Base-by-base conservation (phyloP, 2,329 filamentous ascomycete species). In the Fusarium succisae region DNA sequence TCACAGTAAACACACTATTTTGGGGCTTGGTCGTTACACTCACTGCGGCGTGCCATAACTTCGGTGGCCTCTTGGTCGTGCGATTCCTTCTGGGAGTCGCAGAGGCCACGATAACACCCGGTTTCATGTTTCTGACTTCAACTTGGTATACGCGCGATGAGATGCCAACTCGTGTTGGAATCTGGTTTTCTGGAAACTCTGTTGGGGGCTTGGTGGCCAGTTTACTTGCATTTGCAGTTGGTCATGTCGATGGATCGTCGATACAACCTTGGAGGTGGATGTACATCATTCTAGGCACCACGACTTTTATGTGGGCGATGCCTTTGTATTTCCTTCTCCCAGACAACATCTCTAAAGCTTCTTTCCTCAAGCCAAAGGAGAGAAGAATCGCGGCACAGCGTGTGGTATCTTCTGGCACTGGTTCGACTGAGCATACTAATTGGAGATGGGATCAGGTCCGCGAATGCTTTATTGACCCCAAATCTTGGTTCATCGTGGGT, bases 61-160 rank as follows among this genome's bases (percentile, higher is more conserved):
- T 86, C 61, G 84, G 80, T 8, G 86, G 86, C 1, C 81, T 91
- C 2, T 77, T 89, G n/a, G 80, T 83, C 0, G 81, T 86, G 15
- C 85, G 89, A 1, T 87, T 90, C 74, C 79, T 90, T 6, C 82
- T 90, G 0, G 89, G 89, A 10, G 83, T 87, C 18, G 86, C 86
- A 1, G 89, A 91, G 76, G 87, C 88, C 3, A 86, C 85, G 9
- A 85, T 89, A 55, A 86, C 85, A 0, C 89, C 89, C 0, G 85
- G 84, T 1, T 87, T 90, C 73, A 87, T 90, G 82, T 86, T 88
- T 73, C 83, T 90, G 61, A 89, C 87, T 1, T 85, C 84, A 2
- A 88, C 86, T 9, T 89, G 86, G 87, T 90, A 89, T 72, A 88
- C 86, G 1, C 86, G 88, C 39, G 86, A 88, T 60, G 88, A 89